phyloP scores from a whole-genome alignment of 495 filamentous ascomycete genomes.

The Rhizodiscina lignyota region DNA sequence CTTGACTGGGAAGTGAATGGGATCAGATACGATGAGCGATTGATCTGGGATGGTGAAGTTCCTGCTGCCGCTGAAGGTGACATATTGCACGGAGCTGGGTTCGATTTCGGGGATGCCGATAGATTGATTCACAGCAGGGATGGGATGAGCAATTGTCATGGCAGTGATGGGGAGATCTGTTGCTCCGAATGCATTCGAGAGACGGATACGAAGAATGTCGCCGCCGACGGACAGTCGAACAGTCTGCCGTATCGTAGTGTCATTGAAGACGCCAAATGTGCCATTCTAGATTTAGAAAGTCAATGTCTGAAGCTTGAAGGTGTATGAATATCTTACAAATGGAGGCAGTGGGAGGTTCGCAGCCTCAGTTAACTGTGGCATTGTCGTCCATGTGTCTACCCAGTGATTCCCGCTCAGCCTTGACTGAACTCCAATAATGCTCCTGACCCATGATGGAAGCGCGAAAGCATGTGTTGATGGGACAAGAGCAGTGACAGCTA shows the following conservation, averaged over 20 bases:
- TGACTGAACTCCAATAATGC: too few species aligned
- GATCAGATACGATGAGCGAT: constrained; percentile 44
- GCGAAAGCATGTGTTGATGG: too few species aligned
- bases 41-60: constrained; percentile 39
- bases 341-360: constrained; percentile 42
- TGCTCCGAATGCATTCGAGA: constrained; percentile 52
- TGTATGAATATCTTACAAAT: too few species aligned
- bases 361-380: constrained; percentile 49
- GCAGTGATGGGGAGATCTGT: constrained; percentile 43
- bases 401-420: too few species aligned
- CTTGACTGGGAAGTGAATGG: constrained; percentile 35
- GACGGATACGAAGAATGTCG: constrained; percentile 39
- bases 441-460: too few species aligned
- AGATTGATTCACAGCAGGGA: constrained; percentile 29
- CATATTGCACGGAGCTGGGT: constrained; percentile 24
- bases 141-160: constrained; percentile 38
- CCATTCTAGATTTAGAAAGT: constrained; percentile 7
- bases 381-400: constrained; percentile 49
- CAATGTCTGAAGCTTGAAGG: constrained; percentile 12
- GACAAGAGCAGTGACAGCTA: too few species aligned
- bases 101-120: constrained; percentile 39
- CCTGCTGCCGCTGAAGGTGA: constrained; percentile 39
- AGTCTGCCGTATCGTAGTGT: constrained; percentile 53
- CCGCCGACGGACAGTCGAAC: constrained; percentile 39
- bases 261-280: constrained; percentile 22